Base-by-base conservation (phyloP, 495 filamentous ascomycete genomes). In the Aspergillus leporis region DNA sequence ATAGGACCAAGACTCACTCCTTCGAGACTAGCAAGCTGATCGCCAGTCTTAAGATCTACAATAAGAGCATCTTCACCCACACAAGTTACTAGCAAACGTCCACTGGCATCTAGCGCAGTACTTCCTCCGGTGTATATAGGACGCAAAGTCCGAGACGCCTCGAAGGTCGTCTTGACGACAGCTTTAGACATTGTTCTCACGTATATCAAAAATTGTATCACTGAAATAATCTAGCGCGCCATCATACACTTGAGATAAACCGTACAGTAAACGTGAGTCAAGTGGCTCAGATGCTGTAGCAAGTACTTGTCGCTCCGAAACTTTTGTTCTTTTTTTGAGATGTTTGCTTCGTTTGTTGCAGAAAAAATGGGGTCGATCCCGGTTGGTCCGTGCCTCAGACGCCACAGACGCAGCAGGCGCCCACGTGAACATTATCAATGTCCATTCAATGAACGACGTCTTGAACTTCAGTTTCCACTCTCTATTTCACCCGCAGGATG, bases 51-150 rank as follows among this genome's bases (percentile, higher is more conserved):
- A 36, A 97, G 78, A 71, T 97, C 87, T 14, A 94, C 93, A 56
- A 99, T 75, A 36, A 97, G 74, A 21, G 85, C 93, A 82, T 97
- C 90, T 69, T 99, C 94, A 22, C 87, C 90, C 13, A 97, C 72
- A 38, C 90, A 92, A 22, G 91, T 91, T 22, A 90, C 92, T 51
- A 99, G 81, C 54, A 98, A 82, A 61, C 86, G 85, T 40, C 92
- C 93, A 74, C 83, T 85, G 72, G 84, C 79, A 79, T 93, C 90
- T 45, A 98, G 82, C 38, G 91, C 86, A 61, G 93, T 88, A 66
- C 87, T 87, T 50, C 94, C 94, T 56, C 94, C 93, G 30, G 93
- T 95, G 71, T 93, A 97, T 46, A 97, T 92, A 36, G 94, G 95
- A 64, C 92, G 90, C 46, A 99, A 91, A 23, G 89, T 86, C 59